These are phyloP conservation scores for Boletus rubroflammeus DNA, from an alignment of 768 basidiomycete genomes.

Conservation along the genomic window DNA sequence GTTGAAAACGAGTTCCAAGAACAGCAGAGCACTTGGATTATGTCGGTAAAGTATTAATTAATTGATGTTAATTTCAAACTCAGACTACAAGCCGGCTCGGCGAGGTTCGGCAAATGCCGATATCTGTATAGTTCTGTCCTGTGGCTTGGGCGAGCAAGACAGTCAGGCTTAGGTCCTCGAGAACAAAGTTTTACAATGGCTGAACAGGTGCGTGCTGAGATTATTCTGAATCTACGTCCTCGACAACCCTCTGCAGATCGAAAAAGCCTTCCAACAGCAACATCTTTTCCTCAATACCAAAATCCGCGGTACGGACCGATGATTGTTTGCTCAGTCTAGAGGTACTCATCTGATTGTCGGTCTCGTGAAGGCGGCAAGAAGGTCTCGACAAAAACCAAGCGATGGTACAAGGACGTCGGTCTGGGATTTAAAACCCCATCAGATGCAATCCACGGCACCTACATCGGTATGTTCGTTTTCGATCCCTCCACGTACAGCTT, in stretches of 20 bases:
- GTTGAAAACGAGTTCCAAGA: neutral
- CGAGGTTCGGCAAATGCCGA: slow-evolving; percentile 32
- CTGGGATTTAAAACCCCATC: slow-evolving; percentile 94
- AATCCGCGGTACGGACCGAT: slow-evolving; percentile 68
- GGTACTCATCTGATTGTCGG: slow-evolving; percentile 9
- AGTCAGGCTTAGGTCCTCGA: too few relatives aligned
- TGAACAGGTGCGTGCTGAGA: slow-evolving; percentile 48
- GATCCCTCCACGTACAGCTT: neutral
- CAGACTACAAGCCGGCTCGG: too few relatives aligned
- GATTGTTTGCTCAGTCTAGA: neutral
- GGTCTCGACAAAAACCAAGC: slow-evolving; percentile 88
- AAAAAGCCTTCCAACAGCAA: slow-evolving; percentile 98
- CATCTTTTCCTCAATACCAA: slow-evolving; percentile 97
- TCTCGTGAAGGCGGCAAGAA: slow-evolving; percentile 68
- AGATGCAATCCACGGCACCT: slow-evolving; percentile 94
- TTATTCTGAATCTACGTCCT: neutral
- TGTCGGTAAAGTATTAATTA: neutral
- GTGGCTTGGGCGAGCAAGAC: slow-evolving; percentile 33
- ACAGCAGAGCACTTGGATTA: too few relatives aligned
- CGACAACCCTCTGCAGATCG: slow-evolving; percentile 53
- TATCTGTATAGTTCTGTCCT: slow-evolving; percentile 37
- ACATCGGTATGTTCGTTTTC: slow-evolving; percentile 69
- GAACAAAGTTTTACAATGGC: slow-evolving; percentile 43
- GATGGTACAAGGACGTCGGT: slow-evolving; percentile 99
- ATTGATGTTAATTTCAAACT: neutral